A percentile compares a stretch with the other conserved stretches of the same genome.
phyloP scores from a whole-genome alignment of 176 grass and related monocot genomes.

The Leersia perrieri region DNA sequence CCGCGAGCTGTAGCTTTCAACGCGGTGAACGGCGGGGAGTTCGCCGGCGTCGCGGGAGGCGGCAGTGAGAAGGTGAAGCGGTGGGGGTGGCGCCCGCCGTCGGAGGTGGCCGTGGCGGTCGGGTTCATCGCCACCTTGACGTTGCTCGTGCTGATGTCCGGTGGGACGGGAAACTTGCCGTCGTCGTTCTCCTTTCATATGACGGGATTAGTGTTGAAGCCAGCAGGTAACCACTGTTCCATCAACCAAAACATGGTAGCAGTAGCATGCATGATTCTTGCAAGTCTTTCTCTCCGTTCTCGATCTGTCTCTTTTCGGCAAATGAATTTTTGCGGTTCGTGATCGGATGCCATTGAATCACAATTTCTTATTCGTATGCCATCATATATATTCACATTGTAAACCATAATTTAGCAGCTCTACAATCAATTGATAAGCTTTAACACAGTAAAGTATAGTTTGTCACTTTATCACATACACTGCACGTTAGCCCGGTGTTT shows the following conservation, averaged over 20 bases:
- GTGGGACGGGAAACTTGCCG: background rate
- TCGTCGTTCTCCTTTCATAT: background rate
- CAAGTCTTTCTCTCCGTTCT: background rate
- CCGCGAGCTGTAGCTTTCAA: background rate
- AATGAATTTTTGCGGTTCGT: background rate
- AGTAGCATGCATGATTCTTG: background rate
- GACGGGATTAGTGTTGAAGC: background rate
- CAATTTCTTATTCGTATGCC: too few species aligned
- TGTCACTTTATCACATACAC: too few species aligned
- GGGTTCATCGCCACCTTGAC: background rate
- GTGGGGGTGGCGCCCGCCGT: background rate
- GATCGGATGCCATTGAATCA: background rate
- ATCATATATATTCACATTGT: background rate
- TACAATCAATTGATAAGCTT: background rate
- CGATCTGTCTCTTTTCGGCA: background rate
- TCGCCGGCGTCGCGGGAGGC: background rate
- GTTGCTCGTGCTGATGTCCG: background rate
- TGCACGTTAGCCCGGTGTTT: background rate
- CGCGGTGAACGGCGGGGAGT: background rate
- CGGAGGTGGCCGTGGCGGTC: background rate
- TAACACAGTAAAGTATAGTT: too few species aligned
- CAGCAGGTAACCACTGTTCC: constrained; percentile 14
- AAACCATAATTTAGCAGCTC: background rate
- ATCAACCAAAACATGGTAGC: background rate
- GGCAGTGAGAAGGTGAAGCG: background rate